A percentile compares a stretch with the other conserved stretches of the same genome.
These are phyloP conservation scores for Tagetes patula DNA, from an alignment of 129 eudicot genomes.

Conservation along the genomic window DNA sequence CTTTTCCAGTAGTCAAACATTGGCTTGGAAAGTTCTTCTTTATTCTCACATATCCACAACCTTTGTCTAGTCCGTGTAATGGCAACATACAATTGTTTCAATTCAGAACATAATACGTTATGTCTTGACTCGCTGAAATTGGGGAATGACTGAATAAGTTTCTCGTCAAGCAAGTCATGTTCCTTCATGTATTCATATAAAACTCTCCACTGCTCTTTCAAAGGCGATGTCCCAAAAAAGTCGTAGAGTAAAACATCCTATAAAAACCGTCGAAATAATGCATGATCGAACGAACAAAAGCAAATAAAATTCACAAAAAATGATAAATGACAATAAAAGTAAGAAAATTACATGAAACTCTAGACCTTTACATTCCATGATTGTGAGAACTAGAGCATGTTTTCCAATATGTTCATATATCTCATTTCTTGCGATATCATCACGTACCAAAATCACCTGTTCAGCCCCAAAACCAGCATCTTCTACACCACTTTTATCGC, in stretches of 20 bases:
- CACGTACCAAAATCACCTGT: constrained; percentile 83
- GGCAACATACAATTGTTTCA: constrained; percentile 79
- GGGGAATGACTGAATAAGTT: constrained; percentile 41
- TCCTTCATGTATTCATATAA: constrained; percentile 65
- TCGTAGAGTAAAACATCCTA: constrained; percentile 59
- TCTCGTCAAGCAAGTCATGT: constrained; percentile 42
- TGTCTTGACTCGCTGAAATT: constrained; percentile 51
- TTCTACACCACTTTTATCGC: constrained; percentile 39
- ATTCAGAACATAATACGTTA: constrained; percentile 66
- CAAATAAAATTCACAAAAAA: neutral
- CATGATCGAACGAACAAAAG: neutral
- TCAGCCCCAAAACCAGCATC: constrained; percentile 90
- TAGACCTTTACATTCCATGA: constrained; percentile 85
- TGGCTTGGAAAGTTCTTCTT: constrained; percentile 62
- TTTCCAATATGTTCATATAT: constrained; percentile 53
- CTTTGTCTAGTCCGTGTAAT: constrained; percentile 86
- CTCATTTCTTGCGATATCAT: constrained; percentile 53
- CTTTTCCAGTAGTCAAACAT: constrained; percentile 80
- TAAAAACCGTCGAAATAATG: neutral
- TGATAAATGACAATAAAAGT: neutral
- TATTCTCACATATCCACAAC: constrained; percentile 77
- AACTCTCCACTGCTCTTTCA: constrained; percentile 78
- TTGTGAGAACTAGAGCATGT: constrained; percentile 67
- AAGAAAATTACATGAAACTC: constrained; percentile 64
- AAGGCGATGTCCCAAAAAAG: constrained; percentile 76